phyloP scores from a whole-genome alignment of 805 yeast genomes.

The Cyberlindnera suaveolens region DNA sequence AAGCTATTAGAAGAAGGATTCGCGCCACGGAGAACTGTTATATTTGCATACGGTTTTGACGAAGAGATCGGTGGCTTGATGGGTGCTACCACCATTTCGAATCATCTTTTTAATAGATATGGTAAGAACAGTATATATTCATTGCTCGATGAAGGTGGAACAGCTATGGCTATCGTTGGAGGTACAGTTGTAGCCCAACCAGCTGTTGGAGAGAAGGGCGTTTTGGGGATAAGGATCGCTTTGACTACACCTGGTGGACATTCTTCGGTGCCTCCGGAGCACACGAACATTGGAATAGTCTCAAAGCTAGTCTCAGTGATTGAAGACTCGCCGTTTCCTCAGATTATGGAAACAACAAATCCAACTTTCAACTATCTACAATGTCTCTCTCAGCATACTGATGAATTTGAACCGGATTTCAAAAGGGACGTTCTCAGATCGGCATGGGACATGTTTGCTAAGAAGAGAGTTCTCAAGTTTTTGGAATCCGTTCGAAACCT shows the following conservation, averaged over 20 bases:
- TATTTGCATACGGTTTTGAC: constrained; percentile 67
- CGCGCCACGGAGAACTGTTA: constrained; percentile 48
- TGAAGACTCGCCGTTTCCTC: constrained; percentile 48
- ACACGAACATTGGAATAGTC: constrained; percentile 65
- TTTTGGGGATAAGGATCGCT: constrained; percentile 42
- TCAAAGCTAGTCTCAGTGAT: constrained; percentile 47
- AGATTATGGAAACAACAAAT: constrained; percentile 40
- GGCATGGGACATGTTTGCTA: constrained; percentile 30
- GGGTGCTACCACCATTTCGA: constrained; percentile 50
- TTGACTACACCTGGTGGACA: constrained; percentile 68
- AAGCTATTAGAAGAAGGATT: constrained; percentile 39
- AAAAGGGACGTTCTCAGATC: constrained; percentile 29
- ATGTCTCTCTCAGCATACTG: constrained; percentile 51
- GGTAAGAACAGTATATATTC: constrained; percentile 55
- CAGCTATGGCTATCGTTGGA: constrained; percentile 18
- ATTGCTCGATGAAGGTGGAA: constrained; percentile 56
- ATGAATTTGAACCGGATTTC: constrained; percentile 11
- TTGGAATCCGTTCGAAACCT: constrained; percentile 23
- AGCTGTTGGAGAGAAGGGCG: constrained; percentile 60
- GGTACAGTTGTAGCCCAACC: constrained; percentile 44
- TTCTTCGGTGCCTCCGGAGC: constrained; percentile 65
- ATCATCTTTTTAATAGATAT: constrained; percentile 40
- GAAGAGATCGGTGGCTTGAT: constrained; percentile 62
- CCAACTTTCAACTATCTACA: constrained; percentile 51
- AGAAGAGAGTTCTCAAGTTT: constrained; percentile 28